Percentiles rank a stretch among this genome's conserved stretches.
Evolutionary conservation across 768 basidiomycete genomes (phyloP).

Genomic region (Suillus discolor): DNA sequence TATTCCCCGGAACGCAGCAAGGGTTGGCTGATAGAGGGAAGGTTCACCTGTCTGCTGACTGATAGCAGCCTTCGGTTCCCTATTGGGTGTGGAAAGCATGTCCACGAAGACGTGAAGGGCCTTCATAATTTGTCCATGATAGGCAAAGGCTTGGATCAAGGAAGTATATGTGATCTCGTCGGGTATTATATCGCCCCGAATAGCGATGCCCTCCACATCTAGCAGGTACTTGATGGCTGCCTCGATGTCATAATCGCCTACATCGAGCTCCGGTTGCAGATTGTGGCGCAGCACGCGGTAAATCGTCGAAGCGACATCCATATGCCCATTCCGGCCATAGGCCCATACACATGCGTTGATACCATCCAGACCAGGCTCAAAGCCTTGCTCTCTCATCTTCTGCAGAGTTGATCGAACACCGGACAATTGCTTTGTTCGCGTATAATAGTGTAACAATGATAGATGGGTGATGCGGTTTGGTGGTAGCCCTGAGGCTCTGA

Average conservation of each 20-base stretch:
- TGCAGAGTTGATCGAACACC: conserved; percentile 58
- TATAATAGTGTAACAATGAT: conserved; percentile 58
- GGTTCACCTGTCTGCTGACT: conserved; percentile 31
- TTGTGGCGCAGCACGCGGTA: conserved; percentile 68
- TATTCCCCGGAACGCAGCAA: conserved; percentile 65
- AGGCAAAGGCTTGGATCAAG: conserved; percentile 71
- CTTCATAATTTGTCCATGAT: conserved; percentile 63
- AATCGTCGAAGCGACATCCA: conserved; percentile 60
- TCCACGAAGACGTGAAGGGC: conserved; percentile 65
- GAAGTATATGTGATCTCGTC: conserved; percentile 67
- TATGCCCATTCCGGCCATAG: conserved; percentile 51
- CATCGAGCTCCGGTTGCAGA: conserved; percentile 37
- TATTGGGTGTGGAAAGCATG: conserved; percentile 55
- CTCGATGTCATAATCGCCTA: conserved; percentile 38
- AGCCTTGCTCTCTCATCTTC: conserved; percentile 51
- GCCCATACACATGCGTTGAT: conserved; percentile 75
- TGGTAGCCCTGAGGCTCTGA: conserved; percentile 53
- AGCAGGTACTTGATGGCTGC: conserved; percentile 41
- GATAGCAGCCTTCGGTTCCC: conserved; percentile 36
- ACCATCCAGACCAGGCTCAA: conserved; percentile 63
- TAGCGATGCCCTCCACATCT: conserved; percentile 46
- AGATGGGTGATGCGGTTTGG: conserved; percentile 69
- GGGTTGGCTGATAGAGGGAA: conserved; percentile 42
- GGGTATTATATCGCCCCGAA: conserved; percentile 49
- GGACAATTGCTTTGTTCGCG: conserved; percentile 44